Percentiles rank a stretch among this genome's conserved stretches.
These are phyloP conservation scores for Xerocomellus chrysenteron DNA, from an alignment of 768 basidiomycete genomes.

Conservation along the genomic window DNA sequence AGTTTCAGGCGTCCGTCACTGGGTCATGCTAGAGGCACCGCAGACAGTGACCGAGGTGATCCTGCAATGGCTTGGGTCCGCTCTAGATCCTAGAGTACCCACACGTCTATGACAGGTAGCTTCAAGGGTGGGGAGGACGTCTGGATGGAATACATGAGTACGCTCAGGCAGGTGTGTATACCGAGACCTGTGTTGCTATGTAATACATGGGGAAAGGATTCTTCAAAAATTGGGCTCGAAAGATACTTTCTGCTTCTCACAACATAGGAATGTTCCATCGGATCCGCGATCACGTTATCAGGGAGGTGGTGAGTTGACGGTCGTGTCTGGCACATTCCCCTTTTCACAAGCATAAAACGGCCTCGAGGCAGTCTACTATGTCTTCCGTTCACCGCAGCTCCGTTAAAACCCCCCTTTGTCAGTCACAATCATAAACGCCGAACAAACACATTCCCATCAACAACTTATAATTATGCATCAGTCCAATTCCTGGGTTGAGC, in stretches of 20 bases:
- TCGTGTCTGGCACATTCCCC: background rate
- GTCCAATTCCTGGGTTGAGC: background rate
- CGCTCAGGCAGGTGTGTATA: no score
- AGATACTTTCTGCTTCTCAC: background rate
- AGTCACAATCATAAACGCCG: background rate
- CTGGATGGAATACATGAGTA: background rate
- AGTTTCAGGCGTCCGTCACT: constrained; percentile 60
- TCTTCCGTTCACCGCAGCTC: background rate
- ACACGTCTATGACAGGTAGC: constrained; percentile 7
- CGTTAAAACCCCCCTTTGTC: background rate
- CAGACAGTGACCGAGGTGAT: constrained; percentile 52
- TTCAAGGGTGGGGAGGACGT: background rate
- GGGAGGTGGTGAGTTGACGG: background rate
- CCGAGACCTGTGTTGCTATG: background rate
- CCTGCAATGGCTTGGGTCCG: constrained; percentile 43
- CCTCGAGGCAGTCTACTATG: background rate
- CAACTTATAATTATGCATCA: no score
- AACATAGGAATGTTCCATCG: background rate
- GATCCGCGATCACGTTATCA: background rate
- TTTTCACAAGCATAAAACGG: background rate
- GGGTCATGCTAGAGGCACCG: constrained; percentile 64
- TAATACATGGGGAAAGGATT: background rate
- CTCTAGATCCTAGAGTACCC: background rate
- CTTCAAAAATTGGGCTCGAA: background rate
- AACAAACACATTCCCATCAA: background rate